phyloP scores from a whole-genome alignment of 176 grass and related monocot species.

The Aegilops sharonensis region DNA sequence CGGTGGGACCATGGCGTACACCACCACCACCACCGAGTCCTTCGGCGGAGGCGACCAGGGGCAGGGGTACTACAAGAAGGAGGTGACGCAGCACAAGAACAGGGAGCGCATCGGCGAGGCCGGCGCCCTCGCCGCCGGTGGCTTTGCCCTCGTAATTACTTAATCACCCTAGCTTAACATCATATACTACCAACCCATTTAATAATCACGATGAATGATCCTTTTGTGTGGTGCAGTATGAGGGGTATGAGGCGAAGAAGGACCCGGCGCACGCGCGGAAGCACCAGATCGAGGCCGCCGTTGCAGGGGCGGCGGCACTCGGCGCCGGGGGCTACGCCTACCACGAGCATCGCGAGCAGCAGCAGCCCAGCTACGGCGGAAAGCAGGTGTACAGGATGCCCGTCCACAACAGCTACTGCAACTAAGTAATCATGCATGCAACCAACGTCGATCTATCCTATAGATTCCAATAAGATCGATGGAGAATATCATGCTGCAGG shows the following conservation, averaged over 20 bases:
- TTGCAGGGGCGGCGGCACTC: constrained; percentile 40
- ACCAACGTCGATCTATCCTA: background rate
- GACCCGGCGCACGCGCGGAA: constrained; percentile 67
- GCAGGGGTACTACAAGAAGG: constrained; percentile 49
- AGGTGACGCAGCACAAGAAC: constrained; percentile 72
- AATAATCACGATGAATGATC: background rate
- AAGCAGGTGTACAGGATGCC: constrained; percentile 49
- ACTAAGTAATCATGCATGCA: background rate
- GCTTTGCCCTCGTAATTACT: constrained; percentile 58
- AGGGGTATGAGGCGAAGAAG: constrained; percentile 64
- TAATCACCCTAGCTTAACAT: background rate
- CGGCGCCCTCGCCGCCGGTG: constrained; percentile 17
- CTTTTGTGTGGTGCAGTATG: background rate
- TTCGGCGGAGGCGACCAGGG: background rate
- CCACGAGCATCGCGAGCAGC: constrained; percentile 80
- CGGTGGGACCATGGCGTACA: background rate
- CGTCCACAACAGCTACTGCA: constrained; percentile 37
- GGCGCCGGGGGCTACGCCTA: constrained; percentile 71
- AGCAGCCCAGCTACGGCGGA: background rate
- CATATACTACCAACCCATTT: background rate
- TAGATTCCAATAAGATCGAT: background rate
- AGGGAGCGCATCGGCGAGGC: constrained; percentile 68
- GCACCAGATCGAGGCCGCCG: constrained; percentile 74
- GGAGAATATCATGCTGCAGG: background rate
- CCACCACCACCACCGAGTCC: constrained; percentile 24